phyloP scores from a whole-genome alignment of 129 eudicot genomes.

The Rutidosis leptorrhynchoides region DNA sequence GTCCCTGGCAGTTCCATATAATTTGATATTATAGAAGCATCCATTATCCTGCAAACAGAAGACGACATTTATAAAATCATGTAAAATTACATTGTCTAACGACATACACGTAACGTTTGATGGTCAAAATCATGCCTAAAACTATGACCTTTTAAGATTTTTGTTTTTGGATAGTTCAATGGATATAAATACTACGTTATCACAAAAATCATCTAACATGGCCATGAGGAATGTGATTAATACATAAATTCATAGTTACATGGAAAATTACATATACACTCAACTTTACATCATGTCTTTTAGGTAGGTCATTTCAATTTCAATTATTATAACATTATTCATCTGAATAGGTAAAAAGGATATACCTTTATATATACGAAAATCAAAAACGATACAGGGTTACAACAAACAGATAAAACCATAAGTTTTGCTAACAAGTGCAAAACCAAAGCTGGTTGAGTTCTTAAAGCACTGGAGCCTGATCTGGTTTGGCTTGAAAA shows the following conservation, averaged over 20 bases:
- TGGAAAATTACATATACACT: not conserved
- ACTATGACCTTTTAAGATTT: too few species aligned
- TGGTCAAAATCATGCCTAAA: too few species aligned
- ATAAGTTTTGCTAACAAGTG: not conserved
- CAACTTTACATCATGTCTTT: not conserved
- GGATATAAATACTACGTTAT: too few species aligned
- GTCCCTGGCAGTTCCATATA: not conserved
- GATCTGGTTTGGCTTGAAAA: conserved; percentile 9
- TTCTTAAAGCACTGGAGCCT: not conserved
- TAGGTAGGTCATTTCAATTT: not conserved
- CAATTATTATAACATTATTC: not conserved
- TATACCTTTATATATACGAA: not conserved
- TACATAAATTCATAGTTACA: not conserved
- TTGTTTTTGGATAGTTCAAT: too few species aligned
- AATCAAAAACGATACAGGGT: not conserved
- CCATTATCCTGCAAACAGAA: not conserved
- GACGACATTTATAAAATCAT: too few species aligned
- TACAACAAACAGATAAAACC: not conserved
- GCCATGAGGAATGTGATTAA: too few species aligned
- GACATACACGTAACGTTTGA: too few species aligned
- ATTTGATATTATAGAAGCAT: not conserved
- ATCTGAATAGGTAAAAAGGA: not conserved
- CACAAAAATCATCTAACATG: too few species aligned
- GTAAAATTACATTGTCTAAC: too few species aligned
- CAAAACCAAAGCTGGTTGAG: not conserved